A percentile compares a stretch with the other conserved stretches of the same genome.
phyloP scores from a whole-genome alignment of 1,139 yeast genomes.

The Entelexis sorbosivorans region DNA sequence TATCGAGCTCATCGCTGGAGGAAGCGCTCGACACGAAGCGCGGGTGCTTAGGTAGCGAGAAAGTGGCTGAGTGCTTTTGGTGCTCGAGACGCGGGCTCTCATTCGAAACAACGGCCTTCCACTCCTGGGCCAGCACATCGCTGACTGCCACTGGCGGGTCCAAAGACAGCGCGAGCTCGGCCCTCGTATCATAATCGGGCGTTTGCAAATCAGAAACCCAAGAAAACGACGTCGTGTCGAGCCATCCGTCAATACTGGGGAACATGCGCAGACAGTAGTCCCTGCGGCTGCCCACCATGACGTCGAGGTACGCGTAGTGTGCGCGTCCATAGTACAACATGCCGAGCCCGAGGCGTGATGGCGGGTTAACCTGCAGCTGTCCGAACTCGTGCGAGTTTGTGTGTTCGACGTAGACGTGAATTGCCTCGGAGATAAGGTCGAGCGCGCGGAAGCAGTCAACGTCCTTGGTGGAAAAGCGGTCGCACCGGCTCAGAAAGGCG shows the following conservation, averaged over 20 bases:
- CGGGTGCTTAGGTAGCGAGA: slow-evolving; percentile 19
- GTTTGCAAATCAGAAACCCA: slow-evolving; percentile 13
- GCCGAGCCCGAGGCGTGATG: slow-evolving; percentile 28
- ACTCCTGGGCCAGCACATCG: slow-evolving; percentile 22
- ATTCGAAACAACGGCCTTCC: slow-evolving; percentile 21
- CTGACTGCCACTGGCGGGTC: slow-evolving; percentile 30
- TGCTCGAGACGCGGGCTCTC: slow-evolving; percentile 13
- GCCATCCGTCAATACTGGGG: slow-evolving; percentile 26
- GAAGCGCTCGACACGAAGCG: slow-evolving; percentile 8
- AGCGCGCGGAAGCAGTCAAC: slow-evolving; percentile 30
- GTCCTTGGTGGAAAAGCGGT: slow-evolving; percentile 27
- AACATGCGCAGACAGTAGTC: slow-evolving; percentile 23
- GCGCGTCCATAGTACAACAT: slow-evolving; percentile 26
- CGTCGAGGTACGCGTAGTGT: slow-evolving; percentile 20
- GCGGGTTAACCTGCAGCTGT: slow-evolving; percentile 27
- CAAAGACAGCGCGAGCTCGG: slow-evolving; percentile 28
- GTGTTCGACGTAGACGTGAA: slow-evolving; percentile 23
- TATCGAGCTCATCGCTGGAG: slow-evolving; percentile 21
- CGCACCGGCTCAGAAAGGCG: slow-evolving; percentile 28
- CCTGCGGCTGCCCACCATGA: slow-evolving; percentile 19
- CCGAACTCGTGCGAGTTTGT: slow-evolving; percentile 25
- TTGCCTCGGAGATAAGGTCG: slow-evolving; percentile 28
- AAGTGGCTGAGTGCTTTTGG: slow-evolving; percentile 11
- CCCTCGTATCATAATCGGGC: slow-evolving; percentile 25
- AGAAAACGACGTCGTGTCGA: slow-evolving; percentile 20